Evolutionary conservation across 1,139 yeast species (phyloP), one percentile per base, ranked within the genome.

Genomic region (Saccharomyces hybrid): DNA sequence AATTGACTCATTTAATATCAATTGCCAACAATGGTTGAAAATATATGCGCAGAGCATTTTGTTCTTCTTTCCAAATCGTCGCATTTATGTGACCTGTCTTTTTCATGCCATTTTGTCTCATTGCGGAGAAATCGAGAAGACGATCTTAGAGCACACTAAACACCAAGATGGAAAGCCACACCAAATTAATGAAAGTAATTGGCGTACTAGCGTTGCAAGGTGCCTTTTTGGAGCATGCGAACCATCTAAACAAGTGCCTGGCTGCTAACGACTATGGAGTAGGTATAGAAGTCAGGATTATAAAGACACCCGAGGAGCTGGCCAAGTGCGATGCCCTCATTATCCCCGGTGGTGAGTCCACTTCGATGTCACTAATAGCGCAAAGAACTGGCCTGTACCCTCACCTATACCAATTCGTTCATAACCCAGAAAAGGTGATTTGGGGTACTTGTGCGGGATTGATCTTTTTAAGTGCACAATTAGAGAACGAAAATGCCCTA

Each of bases 401-500:
- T 34, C 86, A 86, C 3, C 71, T 88, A 54, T 71, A 76, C 52
- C 69, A 73, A 7, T 83, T 78, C 65, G 81, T 84, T 32, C 77
- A 59, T 41, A 56, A 77, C 52, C 71, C 75, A 19, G 72, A 71
- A 24, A 80, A 78, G 61, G 83, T 88, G 0, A 78, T 83, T 29
- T 88, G 95, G 95, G 95, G 95, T 0, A 88, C 95, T 1, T 88
- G 95, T 71, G 95, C 95, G 3, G 96, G 95, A 2, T 73, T 88
- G 61, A 87, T 88, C 56, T 77, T 87, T 61, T 72, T 88, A 47
- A 78, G 91, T 8, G 75, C 78, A 55, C 76, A 79, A 54, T 77
- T 86, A 32, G 67, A 73, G 11, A 81, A 80, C 64, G 86, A 85
- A 24, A 75, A 76, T 49, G 77, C 76, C 1, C 78, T 80, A n/a